phyloP scores from a whole-genome alignment of 768 basidiomycete species.

The Lactarius quietus region DNA sequence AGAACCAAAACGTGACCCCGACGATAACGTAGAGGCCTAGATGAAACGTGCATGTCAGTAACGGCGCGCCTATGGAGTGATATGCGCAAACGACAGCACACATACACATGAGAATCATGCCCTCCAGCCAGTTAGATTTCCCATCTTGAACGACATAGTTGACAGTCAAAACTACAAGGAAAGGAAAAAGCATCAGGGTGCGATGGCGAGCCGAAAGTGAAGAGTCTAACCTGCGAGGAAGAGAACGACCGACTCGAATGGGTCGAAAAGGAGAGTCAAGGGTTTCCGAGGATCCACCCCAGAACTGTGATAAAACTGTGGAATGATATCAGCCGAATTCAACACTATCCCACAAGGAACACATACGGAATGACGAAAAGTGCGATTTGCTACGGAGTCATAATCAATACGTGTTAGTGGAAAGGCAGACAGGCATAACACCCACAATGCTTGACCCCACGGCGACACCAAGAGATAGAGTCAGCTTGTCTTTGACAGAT shows the following conservation, averaged over 20 bases:
- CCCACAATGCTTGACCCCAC: constrained; percentile 79
- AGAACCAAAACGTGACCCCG: constrained; percentile 66
- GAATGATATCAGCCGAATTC: constrained; percentile 11
- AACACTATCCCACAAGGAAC: background rate
- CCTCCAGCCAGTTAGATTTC: constrained; percentile 83
- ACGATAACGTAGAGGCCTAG: constrained; percentile 71
- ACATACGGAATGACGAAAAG: constrained; percentile 81
- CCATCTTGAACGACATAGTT: constrained; percentile 80
- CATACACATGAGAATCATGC: constrained; percentile 65
- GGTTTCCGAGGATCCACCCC: constrained; percentile 84
- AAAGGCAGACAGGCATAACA: constrained; percentile 19
- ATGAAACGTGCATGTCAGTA: constrained; percentile 9
- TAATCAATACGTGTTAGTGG: background rate
- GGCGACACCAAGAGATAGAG: constrained; percentile 85
- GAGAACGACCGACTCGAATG: constrained; percentile 75
- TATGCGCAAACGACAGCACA: constrained; percentile 16
- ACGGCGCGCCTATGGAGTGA: background rate
- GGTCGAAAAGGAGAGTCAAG: constrained; percentile 79
- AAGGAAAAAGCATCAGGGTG: background rate
- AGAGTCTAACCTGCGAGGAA: constrained; percentile 41
- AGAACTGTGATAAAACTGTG: constrained; percentile 66
- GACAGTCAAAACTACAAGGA: constrained; percentile 69
- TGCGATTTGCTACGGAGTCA: constrained; percentile 61
- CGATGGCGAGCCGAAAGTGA: background rate
- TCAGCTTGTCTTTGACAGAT: constrained; percentile 85